Evolutionary conservation across 495 filamentous ascomycete species (phyloP).

Genomic region (Elasticomyces elasticus): DNA sequence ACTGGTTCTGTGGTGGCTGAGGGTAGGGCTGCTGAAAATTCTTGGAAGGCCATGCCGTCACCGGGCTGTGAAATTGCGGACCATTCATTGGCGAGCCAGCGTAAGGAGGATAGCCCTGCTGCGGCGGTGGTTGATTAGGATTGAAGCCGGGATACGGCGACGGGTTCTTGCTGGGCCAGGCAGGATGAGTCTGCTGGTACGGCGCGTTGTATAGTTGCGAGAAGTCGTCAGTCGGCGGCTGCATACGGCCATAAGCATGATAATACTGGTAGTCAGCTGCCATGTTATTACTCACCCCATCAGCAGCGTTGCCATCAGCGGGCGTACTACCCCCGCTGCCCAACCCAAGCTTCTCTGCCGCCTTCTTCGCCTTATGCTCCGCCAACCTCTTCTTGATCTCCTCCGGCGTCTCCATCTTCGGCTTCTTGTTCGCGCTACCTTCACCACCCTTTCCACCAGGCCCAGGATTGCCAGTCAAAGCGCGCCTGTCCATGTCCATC

Average conservation of each 20-base stretch:
- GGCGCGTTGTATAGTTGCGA: neutral
- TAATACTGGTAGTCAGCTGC: too few relatives aligned
- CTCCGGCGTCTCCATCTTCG: constrained; percentile 21
- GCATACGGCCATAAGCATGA: too few relatives aligned
- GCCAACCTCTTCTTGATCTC: constrained; percentile 25
- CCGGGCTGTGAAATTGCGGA: neutral
- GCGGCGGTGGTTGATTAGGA: neutral
- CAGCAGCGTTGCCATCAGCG: neutral
- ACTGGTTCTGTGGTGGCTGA: neutral
- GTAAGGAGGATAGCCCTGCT: neutral
- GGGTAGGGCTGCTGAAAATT: neutral
- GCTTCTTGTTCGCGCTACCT: constrained; percentile 13
- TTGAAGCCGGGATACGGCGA: neutral
- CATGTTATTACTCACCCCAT: neutral
- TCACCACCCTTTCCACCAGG: constrained; percentile 37
- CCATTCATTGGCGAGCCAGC: neutral
- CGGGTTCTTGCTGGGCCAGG: neutral
- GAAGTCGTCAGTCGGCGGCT: neutral
- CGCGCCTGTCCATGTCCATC: constrained; percentile 71
- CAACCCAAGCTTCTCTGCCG: constrained; percentile 45
- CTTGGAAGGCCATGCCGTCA: neutral
- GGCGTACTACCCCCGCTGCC: constrained; percentile 35
- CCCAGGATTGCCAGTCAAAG: constrained; percentile 70
- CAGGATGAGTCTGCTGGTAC: too few relatives aligned
- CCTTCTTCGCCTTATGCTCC: constrained; percentile 19